Base-by-base conservation (phyloP, 1,284 basidiomycete species). In the Ustilago lituana region DNA sequence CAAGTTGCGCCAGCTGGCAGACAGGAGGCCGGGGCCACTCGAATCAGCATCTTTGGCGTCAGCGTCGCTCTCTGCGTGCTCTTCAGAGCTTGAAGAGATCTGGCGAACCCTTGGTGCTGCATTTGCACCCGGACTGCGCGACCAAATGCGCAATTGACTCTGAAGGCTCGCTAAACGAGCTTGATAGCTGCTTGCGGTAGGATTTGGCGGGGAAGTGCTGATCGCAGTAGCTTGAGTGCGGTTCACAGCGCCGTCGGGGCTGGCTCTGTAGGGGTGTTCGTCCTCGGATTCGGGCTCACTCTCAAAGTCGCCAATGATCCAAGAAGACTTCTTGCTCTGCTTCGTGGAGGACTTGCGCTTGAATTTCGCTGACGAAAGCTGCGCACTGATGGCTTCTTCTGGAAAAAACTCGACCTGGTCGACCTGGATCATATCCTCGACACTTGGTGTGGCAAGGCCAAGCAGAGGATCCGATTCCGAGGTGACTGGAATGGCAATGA, bases 1-100 rank as follows among this genome's bases (percentile, higher is more conserved):
- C 19, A 73, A 32, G 20, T 64, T 73, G 11, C 69, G 54, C 69
- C 69, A 73, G 39, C 69, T 69, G n/a, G 58, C 52, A 6, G 69
- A 66, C 15, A 72, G 35, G 4, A 72, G 48, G 41, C 69, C 47
- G 12, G 47, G 5, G 9, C 31, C 31, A 35, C 20, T 31, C 26
- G 53, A 46, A 3, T 63, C 60, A 9, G 50, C 45, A 20, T 56
- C 53, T 19, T 57, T 66, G 19, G 39, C 29, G 3, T 54, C 49
- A 8, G 20, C 36, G 19, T 62, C 59, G 1, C 37, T 29, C 10
- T 57, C 59, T 5, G 35, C 39, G 23, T 45, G 52, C 11, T 52
- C 63, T n/a, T 68, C 65, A 0, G 54, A 62, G 43, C 54, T 37
- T 1, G 65, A 36, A n/a, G 65, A 62, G 27, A 50, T 58, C 38